Evolutionary conservation across 495 filamentous ascomycete genomes (phyloP), one percentile per base, ranked within the genome.

Genomic region (Penicillium herquei): DNA sequence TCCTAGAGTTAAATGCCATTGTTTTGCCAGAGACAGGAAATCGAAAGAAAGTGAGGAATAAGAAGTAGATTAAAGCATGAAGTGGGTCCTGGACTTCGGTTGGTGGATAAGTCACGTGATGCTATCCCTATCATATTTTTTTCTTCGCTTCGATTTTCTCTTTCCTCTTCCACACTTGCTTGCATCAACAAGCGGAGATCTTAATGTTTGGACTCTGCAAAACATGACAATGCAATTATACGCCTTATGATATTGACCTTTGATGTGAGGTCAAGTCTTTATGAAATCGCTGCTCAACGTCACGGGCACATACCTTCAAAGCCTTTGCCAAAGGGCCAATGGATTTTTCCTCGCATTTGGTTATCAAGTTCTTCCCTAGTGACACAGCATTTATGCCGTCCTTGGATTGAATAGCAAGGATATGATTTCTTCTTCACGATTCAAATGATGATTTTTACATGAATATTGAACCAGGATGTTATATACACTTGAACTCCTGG

Each of bases 361-460:
- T 26, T 26, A 26, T 26, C 21, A 26, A 26, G 21, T 26, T 26
- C 21, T 26, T 26, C 21, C 21, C 21, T 26, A 26, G 21, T n/a
- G 21, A 2, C 4, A 4, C 21, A 26, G 21, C 21, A 26, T 4
- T 26, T 26, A 1, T 26, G 21, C 4, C 4, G 21, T 26, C 21
- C 21, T 26, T 26, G 21, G 21, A 26, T 26, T 26, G 21, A 26
- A 26, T 26, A 26, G 21, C 21, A 26, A 4, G 21, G 21, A 26
- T 26, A 26, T 26, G 21, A 26, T 1, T 4, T 26, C 33, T 33
- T 39, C 52, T 47, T 55, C 34, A 48, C 54, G 52, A 57, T 64
- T 56, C 42, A 64, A 49, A 70, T 73, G 72, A 75, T 75, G 72
- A 75, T 68, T 51, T 49, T 61, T 66, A 59, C 65, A 62, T 58